phyloP scores from a whole-genome alignment of 495 filamentous ascomycete species.

The Aspergillus mulundensis region DNA sequence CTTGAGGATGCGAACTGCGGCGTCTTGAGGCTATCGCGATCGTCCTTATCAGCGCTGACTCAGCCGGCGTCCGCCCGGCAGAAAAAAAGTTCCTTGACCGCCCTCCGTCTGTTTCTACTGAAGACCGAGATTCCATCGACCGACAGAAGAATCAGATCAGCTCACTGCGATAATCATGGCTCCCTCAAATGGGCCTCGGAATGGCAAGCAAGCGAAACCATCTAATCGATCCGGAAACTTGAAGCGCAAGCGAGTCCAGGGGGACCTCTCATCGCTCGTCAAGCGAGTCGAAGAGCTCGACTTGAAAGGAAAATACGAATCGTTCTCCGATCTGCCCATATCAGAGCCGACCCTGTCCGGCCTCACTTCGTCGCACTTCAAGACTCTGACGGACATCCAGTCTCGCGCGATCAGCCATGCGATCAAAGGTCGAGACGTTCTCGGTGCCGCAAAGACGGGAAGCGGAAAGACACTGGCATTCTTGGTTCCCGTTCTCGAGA shows the following conservation, averaged over 20 bases:
- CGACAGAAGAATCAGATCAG: not conserved
- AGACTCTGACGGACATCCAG: constrained; percentile 88
- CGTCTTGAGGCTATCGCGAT: not conserved
- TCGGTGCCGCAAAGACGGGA: constrained; percentile 95
- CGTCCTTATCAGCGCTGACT: constrained; percentile 39
- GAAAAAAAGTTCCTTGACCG: constrained; percentile 31
- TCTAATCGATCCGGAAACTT: constrained; percentile 34
- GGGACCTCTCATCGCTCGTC: constrained; percentile 41
- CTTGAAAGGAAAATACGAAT: constrained; percentile 41
- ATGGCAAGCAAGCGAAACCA: constrained; percentile 24
- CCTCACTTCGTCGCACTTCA: constrained; percentile 82
- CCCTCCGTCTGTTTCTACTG: constrained; percentile 12
- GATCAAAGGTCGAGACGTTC: constrained; percentile 81
- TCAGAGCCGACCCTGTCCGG: constrained; percentile 79
- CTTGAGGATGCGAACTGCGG: not conserved
- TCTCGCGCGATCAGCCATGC: constrained; percentile 77
- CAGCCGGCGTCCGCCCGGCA: constrained; percentile 17
- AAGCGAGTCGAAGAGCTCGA: constrained; percentile 49
- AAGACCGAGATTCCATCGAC: not conserved
- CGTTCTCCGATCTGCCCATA: constrained; percentile 79
- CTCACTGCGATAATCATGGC: constrained; percentile 25
- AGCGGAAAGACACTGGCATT: constrained; percentile 97
- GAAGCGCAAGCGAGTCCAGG: constrained; percentile 61
- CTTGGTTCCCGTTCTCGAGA: constrained; percentile 86
- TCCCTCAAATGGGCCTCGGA: constrained; percentile 18